Conservation (phyloP, 345 rosid species). For the Hypericum androsaemum region DNA sequence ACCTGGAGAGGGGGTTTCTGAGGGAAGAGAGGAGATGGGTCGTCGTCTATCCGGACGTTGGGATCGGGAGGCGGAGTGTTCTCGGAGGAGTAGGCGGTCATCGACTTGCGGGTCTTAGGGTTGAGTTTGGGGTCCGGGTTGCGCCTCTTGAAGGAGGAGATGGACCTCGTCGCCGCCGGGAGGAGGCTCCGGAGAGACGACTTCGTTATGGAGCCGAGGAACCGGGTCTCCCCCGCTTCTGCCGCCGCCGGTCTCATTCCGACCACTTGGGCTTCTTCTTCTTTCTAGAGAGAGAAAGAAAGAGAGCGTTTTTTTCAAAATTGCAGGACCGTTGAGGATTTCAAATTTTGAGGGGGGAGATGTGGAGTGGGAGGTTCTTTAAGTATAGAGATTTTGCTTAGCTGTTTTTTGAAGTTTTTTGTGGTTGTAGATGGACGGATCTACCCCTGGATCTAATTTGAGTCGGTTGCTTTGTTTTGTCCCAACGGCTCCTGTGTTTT, state of each 20-base stretch:
- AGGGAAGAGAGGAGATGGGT: constrained; percentile 5
- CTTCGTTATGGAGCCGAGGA: constrained; percentile 37
- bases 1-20: constrained; percentile 14
- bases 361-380: too few species aligned
- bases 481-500: too few species aligned
- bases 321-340: too few species aligned
- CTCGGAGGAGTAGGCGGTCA: constrained; percentile 23
- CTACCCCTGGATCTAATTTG: too few species aligned
- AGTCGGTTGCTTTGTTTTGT: too few species aligned
- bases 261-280: too few species aligned
- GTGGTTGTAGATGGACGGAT: too few species aligned
- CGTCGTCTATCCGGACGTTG: constrained; percentile 28
- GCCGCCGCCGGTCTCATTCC: constrained; percentile 15
- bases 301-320: too few species aligned
- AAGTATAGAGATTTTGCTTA: too few species aligned
- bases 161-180: constrained; percentile 33
- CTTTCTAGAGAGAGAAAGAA: too few species aligned
- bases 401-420: too few species aligned
- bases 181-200: constrained; percentile 61
- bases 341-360: too few species aligned
- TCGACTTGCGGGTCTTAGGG: constrained; percentile 15
- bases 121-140: constrained; percentile 16
- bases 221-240: constrained; percentile 19
- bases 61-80: constrained; percentile 61
- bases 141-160: constrained; percentile 37